phyloP scores from a whole-genome alignment of 257 asterid species.

The Cynanchum wilfordii region DNA sequence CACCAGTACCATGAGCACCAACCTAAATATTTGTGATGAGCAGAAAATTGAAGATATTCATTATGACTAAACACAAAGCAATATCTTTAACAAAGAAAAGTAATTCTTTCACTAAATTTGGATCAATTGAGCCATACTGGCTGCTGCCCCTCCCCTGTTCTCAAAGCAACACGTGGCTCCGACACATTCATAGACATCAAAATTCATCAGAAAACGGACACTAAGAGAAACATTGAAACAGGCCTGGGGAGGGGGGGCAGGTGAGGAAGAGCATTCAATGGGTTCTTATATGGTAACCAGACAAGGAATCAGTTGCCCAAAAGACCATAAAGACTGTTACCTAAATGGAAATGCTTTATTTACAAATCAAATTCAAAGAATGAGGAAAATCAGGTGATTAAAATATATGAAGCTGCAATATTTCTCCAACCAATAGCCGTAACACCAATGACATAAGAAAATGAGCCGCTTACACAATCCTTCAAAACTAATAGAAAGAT shows the following conservation, averaged over 20 bases:
- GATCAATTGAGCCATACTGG: neutral
- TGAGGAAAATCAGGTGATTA: neutral
- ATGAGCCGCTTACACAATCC: neutral
- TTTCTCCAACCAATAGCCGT: neutral
- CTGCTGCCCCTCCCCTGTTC: neutral
- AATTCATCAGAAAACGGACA: neutral
- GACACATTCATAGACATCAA: neutral
- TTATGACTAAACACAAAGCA: neutral
- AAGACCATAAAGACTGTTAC: neutral
- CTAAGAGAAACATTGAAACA: neutral
- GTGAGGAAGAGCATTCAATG: neutral
- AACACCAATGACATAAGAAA: neutral
- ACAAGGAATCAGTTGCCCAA: neutral
- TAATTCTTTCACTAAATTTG: neutral
- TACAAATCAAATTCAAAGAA: neutral
- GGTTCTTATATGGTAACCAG: neutral
- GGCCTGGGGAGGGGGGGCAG: neutral
- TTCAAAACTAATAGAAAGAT: neutral
- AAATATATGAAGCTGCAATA: neutral
- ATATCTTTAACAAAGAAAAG: neutral
- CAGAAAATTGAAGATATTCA: neutral
- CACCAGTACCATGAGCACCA: conserved; percentile 99
- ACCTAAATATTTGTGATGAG: conserved; percentile 44
- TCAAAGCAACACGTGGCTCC: neutral
- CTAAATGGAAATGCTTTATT: neutral